Base-by-base conservation (phyloP, 2,329 filamentous ascomycete genomes). In the Fonsecaea nubica region DNA sequence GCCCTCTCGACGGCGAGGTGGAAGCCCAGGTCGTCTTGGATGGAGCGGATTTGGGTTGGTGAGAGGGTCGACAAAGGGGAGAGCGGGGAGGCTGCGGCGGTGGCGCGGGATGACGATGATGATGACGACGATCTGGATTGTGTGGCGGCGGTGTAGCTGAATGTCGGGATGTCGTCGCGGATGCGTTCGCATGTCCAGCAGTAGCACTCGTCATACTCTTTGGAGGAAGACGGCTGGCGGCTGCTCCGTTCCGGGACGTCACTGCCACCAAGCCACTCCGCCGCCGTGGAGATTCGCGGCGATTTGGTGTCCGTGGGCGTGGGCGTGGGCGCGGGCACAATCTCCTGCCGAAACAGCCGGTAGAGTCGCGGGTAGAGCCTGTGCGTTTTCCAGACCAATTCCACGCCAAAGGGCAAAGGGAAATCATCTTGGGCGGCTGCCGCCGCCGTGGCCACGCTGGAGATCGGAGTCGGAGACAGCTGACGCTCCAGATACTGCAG, bases 151-250 rank as follows among this genome's bases (percentile, higher is more conserved):
- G 35, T 36, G 35, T 36, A 36, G 35, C 35, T 7, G 35, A 36
- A 36, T 8, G 35, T 8, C 7, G 54, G 60, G 21, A 36, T 30
- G 4, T 70, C 63, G 38, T 70, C 66, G 4, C 65, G 59, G 21
- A 70, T 62, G n/a, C 68, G 63, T 50, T 70, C 65, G 45, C 68
- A 70, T 1, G 63, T 62, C 68, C 68, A 70, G 48, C 68, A 70
- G 13, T 58, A 64, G 53, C 68, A 70, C 18, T 25, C 25, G 25
- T 25, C 25, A 3, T 25, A 25, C 25, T 25, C 25, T 25, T 25
- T 25, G 25, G 25, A 25, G 25, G 3, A 25, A 25, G 25, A 25
- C 25, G 25, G 25, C 25, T 25, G 25, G 25, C 25, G 1, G 25
- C 25, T 25, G 25, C 25, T 3, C 25, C 25, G 25, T 3, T 25